Percentiles rank a stretch among this genome's conserved stretches.
These are phyloP conservation scores for Penicillium paneum DNA, from an alignment of 2,329 filamentous ascomycete genomes.

Conservation along the genomic window DNA sequence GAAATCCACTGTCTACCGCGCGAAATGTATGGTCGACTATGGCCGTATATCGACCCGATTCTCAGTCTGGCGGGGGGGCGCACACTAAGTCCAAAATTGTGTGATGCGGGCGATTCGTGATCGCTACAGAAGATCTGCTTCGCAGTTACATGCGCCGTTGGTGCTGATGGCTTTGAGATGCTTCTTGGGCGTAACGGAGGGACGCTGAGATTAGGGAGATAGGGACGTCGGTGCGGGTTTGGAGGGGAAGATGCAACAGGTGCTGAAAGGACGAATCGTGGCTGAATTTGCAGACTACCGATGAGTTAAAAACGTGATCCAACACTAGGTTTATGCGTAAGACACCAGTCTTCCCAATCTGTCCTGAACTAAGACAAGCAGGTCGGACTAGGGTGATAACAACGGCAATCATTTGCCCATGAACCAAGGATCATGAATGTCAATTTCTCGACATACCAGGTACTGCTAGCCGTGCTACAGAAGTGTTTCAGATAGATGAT, in stretches of 20 bases:
- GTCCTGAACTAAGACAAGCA: conserved; percentile 1
- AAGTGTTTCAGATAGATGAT: conserved; percentile 20
- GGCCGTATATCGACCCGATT: background rate
- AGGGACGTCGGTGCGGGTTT: conserved; percentile 11
- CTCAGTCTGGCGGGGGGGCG: background rate
- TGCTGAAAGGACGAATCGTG: conserved; percentile 18
- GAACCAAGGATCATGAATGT: background rate
- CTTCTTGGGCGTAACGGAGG: background rate
- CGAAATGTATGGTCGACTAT: background rate
- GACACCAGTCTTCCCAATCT: conserved; percentile 6
- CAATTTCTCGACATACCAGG: conserved; percentile 11
- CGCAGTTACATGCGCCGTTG: background rate
- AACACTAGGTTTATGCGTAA: conserved; percentile 16
- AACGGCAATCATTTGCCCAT: conserved; percentile 3
- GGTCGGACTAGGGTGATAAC: background rate
- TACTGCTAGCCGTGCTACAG: conserved; percentile 7
- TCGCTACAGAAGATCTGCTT: background rate
- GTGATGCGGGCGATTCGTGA: background rate
- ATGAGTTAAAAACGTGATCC: conserved; percentile 13
- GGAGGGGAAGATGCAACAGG: conserved; percentile 23
- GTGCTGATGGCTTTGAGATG: background rate
- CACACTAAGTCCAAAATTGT: background rate
- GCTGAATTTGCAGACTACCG: conserved; percentile 17
- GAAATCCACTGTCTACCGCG: background rate
- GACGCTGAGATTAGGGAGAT: background rate